Evolutionary conservation across 352 stramenopile species (phyloP), one percentile per base, ranked within the genome.

Genomic region (Pythium insidiosum): DNA sequence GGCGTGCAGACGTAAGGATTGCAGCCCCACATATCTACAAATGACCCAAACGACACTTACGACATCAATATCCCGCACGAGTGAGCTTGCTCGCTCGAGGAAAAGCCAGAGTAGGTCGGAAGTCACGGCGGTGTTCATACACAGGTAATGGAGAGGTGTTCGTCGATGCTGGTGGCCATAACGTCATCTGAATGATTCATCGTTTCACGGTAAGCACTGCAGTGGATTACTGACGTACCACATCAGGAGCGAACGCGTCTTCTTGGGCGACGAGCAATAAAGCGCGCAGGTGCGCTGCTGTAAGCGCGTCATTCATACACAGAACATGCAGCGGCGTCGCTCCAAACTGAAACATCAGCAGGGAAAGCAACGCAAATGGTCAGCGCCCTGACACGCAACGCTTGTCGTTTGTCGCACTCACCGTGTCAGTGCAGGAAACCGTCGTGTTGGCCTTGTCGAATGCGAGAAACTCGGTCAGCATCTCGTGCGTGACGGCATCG

Each of bases 131-230:
- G 37, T 53, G 46, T 82, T 86, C 66, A 80, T 79, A 37, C 73
- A 86, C 13, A 84, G 31, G 28, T 88, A 88, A 48, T 88, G 76
- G 21, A 88, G 63, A 3, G 76, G 75, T 11, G 73, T 83, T 37
- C 61, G 57, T 0, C 51, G 71, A 46, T 83, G 60, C 73, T n/a
- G n/a, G n/a, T 86, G 31, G 1, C 22, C 1, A 35, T 18, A 34
- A 18, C 29, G 24, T 47, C 13, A 20, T 22, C 20, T 34, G 7
- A 53, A 29, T 39, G 48, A 35, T 38, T 18, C n/a, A 6, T 19
- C 12, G n/a, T 6, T 25, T 13, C 2, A 47, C 2, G 10, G 24
- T 16, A 13, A 25, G 5, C 10, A 40, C 3, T 2, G 6, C 19
- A 42, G 15, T 2, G 22, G 24, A 3, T 28, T 12, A 35, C 9